These are phyloP conservation scores for Pseudogymnoascus pannorum DNA, from an alignment of 2,329 filamentous ascomycete genomes.

Conservation along the genomic window DNA sequence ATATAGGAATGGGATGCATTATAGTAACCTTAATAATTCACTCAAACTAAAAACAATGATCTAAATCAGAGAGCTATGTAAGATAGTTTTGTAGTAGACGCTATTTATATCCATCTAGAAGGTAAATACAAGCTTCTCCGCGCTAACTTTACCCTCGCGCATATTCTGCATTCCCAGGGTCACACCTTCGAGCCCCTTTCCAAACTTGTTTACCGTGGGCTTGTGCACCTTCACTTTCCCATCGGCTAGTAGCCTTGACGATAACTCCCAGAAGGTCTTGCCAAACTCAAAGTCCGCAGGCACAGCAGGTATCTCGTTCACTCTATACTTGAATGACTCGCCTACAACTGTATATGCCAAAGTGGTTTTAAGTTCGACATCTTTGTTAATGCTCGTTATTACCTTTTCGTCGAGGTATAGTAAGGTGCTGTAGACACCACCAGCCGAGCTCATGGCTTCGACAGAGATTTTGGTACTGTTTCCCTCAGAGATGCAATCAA, in stretches of 20 bases:
- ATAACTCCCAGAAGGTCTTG: conserved; percentile 33
- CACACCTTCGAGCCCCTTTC: conserved; percentile 26
- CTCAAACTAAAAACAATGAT: neutral
- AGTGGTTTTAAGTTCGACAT: conserved; percentile 27
- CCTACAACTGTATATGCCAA: conserved; percentile 37
- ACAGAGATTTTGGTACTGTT: conserved; percentile 33
- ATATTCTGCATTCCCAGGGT: conserved; percentile 23
- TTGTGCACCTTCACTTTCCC: conserved; percentile 33
- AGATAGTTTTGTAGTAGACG: neutral
- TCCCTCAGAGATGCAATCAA: conserved; percentile 42
- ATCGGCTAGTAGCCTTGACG: conserved; percentile 29
- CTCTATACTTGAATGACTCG: conserved; percentile 27
- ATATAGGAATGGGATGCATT: neutral
- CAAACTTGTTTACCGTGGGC: conserved; percentile 21
- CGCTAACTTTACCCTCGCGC: conserved; percentile 31
- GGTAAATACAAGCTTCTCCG: conserved; percentile 39
- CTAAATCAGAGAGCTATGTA: neutral
- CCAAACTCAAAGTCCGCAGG: conserved; percentile 32
- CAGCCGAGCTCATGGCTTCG: conserved; percentile 31
- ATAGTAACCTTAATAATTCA: neutral
- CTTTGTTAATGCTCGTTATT: conserved; percentile 13
- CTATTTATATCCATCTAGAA: conserved; percentile 21
- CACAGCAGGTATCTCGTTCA: conserved; percentile 15
- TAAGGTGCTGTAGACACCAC: conserved; percentile 36
- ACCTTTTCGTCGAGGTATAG: conserved; percentile 27